A percentile compares a stretch with the other conserved stretches of the same genome.
Evolutionary conservation across 768 basidiomycete genomes (phyloP).

Genomic region (Pleurotus pulmonarius): DNA sequence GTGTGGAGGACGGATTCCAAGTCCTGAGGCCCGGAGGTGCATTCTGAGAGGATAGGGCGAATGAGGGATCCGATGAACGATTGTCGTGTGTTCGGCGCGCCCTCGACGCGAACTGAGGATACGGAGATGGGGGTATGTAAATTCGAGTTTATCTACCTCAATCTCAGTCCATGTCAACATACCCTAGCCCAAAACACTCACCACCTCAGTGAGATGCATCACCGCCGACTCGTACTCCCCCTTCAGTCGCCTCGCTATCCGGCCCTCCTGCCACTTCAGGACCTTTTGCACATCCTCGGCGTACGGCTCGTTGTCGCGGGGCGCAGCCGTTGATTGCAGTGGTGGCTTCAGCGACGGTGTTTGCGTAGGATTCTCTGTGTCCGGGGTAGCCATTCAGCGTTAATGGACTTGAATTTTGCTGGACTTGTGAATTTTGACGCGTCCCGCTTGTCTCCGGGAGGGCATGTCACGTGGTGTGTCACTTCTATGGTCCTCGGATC

Average conservation of each 20-base stretch:
- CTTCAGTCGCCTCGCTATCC: conserved; percentile 60
- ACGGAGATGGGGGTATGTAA: conserved; percentile 64
- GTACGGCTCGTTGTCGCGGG: conserved; percentile 54
- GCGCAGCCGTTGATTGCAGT: conserved; percentile 49
- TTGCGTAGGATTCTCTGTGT: neutral
- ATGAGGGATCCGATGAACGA: conserved; percentile 83
- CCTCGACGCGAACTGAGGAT: conserved; percentile 77
- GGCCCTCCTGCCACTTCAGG: conserved; percentile 69
- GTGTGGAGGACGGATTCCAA: conserved; percentile 70
- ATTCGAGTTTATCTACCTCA: conserved; percentile 59
- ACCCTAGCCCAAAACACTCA: conserved; percentile 25
- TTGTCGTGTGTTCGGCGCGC: conserved; percentile 67
- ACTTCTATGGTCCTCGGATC: no score
- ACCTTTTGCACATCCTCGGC: conserved; percentile 49
- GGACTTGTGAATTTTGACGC: no score
- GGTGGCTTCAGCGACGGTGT: conserved; percentile 37
- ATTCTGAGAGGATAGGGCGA: conserved; percentile 46
- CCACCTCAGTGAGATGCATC: conserved; percentile 59
- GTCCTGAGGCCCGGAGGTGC: conserved; percentile 23
- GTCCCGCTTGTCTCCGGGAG: no score
- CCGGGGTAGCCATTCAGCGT: neutral
- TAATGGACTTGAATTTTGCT: no score
- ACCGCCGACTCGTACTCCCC: conserved; percentile 79
- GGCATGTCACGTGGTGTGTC: no score
- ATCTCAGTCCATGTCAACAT: neutral